Percentiles rank a stretch among this genome's conserved stretches.
Conservation (phyloP, 1,284 basidiomycete genomes). For the Cryptococcus sp. region DNA sequence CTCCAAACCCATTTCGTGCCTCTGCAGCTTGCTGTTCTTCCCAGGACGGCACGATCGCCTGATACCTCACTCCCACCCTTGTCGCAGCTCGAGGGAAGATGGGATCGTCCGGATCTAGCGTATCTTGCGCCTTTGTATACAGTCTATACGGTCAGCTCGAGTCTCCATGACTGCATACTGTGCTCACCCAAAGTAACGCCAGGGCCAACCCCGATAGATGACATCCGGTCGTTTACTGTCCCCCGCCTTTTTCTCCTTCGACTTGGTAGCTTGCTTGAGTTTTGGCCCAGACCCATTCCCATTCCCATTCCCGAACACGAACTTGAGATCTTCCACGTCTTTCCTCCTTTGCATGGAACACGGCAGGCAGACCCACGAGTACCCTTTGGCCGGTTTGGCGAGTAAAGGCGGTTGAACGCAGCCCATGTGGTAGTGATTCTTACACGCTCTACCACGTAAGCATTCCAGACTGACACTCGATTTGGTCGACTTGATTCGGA, state of each 20-base stretch:
- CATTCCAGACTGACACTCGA: no score
- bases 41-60: constrained; percentile 53
- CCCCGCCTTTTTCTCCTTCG: constrained; percentile 60
- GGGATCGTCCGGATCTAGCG: constrained; percentile 87
- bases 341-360: constrained; percentile 84
- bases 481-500: constrained; percentile 3
- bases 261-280: constrained; percentile 57
- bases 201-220: constrained; percentile 67
- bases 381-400: constrained; percentile 93
- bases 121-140: constrained; percentile 85
- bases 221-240: constrained; percentile 68
- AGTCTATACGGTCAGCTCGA: constrained; percentile 51
- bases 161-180: no score
- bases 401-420: constrained; percentile 89
- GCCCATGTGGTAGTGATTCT: constrained; percentile 88
- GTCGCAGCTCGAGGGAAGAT: constrained; percentile 89
- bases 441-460: constrained; percentile 57
- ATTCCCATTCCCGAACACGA: constrained; percentile 57
- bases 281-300: constrained; percentile 38
- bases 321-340: constrained; percentile 66
- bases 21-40: constrained; percentile 38
- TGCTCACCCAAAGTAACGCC: constrained; percentile 88
- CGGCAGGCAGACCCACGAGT: constrained; percentile 94
- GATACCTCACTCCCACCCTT: constrained; percentile 79
- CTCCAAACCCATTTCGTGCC: constrained; percentile 10